Evolutionary conservation across 139 green algal species (phyloP), one percentile per base, ranked within the genome.

Genomic region (Chlamydomonas sp.): DNA sequence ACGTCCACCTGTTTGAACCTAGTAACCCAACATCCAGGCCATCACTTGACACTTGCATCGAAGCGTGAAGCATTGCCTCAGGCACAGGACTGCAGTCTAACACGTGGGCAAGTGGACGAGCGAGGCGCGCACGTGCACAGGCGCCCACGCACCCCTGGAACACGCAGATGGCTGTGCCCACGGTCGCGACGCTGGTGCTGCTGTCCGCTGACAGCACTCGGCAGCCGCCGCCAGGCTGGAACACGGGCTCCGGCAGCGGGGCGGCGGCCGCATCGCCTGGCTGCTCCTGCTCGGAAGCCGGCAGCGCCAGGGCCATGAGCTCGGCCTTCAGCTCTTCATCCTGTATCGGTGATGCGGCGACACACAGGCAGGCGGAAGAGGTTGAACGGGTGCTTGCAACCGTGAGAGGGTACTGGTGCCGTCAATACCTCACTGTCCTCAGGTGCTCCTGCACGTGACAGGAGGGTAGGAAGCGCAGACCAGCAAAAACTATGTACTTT

Each of bases 211-310:
- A 58, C 80, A 87, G 73, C 62, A 87, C n/a, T n/a, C 63, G 63
- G 83, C 83, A 87, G 83, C 83, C 83, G 62, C 83, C 83, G 4
- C 83, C 83, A n/a, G 83, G 83, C 4, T 80, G 83, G 18, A 63
- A 66, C 4, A 86, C 31, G 31, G 31, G 31, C 31, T 49, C 31
- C 31, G 31, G 58, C 68, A 49, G 4, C 18, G 0, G 5, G 15
- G 2, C 57, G 17, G 60, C 18, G n/a, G 1, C n/a, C 0, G 14
- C 72, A 57, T 5, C n/a, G 17, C 14, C 4, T 3, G 12, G n/a
- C 76, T 61, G 76, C 57, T 1, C 1, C 18, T n/a, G 20, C 69
- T 69, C 63, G 59, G 59, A 58, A 58, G 60, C 9, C 5, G 82
- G 16, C 18, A 77, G 61, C n/a, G 5, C 7, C 5, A 80, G 71